Evolutionary conservation across 2,329 filamentous ascomycete species (phyloP).

Genomic region (Beauveria rudraprayagi): DNA sequence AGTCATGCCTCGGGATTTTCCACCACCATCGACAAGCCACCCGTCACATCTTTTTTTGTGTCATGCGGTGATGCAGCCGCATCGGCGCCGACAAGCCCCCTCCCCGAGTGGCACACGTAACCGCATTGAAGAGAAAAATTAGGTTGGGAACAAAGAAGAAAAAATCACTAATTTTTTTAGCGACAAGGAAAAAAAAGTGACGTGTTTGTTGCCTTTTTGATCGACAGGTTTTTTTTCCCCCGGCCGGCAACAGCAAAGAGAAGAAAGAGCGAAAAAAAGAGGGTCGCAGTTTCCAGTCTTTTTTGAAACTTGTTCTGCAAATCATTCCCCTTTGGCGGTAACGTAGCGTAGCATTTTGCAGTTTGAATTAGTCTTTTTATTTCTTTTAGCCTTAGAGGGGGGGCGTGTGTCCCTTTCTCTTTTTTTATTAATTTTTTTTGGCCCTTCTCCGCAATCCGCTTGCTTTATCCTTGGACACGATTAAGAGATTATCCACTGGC

Average conservation of each 20-base stretch:
- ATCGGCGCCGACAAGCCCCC: not conserved
- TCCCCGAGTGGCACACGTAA: not conserved
- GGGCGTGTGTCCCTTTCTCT: not conserved
- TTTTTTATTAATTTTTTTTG: no score
- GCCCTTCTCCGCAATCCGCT: not conserved
- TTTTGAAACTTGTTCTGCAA: constrained; percentile 9
- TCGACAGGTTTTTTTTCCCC: no score
- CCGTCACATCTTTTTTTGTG: not conserved
- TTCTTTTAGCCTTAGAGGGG: not conserved
- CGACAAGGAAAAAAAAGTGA: not conserved
- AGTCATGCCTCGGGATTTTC: not conserved
- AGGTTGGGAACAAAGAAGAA: no score
- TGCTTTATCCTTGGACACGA: not conserved
- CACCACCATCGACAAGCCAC: not conserved
- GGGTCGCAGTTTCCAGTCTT: not conserved
- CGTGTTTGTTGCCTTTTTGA: not conserved
- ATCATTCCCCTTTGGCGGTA: constrained; percentile 4
- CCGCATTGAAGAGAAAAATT: no score
- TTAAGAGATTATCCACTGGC: not conserved
- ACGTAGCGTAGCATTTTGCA: constrained; percentile 1
- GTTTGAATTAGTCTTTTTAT: not conserved
- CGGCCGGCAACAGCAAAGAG: not conserved
- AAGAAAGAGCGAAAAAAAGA: not conserved
- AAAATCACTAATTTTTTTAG: no score
- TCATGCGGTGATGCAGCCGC: not conserved